Evolutionary conservation across 345 rosid genomes (phyloP), one percentile per base, ranked within the genome.

Genomic region (Anacardium occidentale): DNA sequence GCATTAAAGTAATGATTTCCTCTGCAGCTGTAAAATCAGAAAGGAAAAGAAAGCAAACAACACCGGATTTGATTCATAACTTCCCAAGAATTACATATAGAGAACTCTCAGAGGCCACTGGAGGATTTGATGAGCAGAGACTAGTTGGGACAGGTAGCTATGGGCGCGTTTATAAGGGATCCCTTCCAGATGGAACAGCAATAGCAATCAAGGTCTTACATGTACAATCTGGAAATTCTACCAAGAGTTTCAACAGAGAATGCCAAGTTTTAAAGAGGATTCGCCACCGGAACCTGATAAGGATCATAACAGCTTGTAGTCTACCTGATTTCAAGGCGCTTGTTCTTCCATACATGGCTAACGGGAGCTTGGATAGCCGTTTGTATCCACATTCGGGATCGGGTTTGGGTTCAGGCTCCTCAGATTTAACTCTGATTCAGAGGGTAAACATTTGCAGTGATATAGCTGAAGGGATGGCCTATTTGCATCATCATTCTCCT

Each of bases 261-360:
- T 82, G 90, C 64, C 84, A 84, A 76, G 86, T 81, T 5, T 73
- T 86, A 62, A 84, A 83, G 77, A 77, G 83, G 77, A 86, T 84
- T 57, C 72, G 88, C 44, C 90, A 86, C 71, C 67, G 86, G 57
- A 84, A 86, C 74, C 75, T 86, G 60, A 82, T 84, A 45, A 78
- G 85, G 62, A 86, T 84, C 24, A 79, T 84, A 79, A 86, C 88
- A 13, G 84, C 86, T 5, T 86, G 90, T 68, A 78, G 86, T 77
- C 74, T 78, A n/a, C 88, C 88, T 0, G 90, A 86, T 64, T 84
- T 86, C 60, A 86, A 86, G 80, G 90, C 88, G 48, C 81, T 86
- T 12, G 83, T 86, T 62, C 85, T 84, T 64, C 88, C 88, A 17
- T 84, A 64, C 26, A 84, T 84, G 88, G 81, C 80, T 18, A 86